A percentile compares a stretch with the other conserved stretches of the same genome.
Conservation (phyloP, 257 asterid genomes). For the Nemophila menziesii region DNA sequence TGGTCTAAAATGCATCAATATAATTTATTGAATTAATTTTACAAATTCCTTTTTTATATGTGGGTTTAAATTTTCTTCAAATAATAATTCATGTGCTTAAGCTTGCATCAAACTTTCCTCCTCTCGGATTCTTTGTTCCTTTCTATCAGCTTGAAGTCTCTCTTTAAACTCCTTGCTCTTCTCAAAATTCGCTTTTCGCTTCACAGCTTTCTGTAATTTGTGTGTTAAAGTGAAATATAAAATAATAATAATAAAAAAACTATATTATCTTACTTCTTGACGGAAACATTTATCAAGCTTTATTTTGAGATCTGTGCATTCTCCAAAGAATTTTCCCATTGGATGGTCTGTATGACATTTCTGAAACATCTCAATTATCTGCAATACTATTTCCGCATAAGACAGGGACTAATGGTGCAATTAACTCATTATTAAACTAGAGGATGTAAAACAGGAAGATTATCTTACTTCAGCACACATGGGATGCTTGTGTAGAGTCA, state of each 20-base stretch:
- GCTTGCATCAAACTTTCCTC: slow-evolving; percentile 11
- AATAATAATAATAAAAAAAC: not conserved
- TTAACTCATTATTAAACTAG: not conserved
- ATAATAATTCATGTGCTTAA: slow-evolving; percentile 3
- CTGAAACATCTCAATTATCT: slow-evolving; percentile 66
- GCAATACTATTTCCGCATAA: slow-evolving; percentile 4
- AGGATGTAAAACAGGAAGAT: not conserved
- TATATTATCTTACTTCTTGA: slow-evolving; percentile 44
- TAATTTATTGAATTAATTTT: too few relatives aligned
- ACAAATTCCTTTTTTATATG: not conserved
- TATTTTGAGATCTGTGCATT: slow-evolving; percentile 61
- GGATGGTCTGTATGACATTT: slow-evolving; percentile 72
- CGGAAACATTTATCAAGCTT: slow-evolving; percentile 69
- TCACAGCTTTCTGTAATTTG: slow-evolving; percentile 59
- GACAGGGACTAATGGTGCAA: too few relatives aligned
- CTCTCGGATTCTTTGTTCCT: slow-evolving; percentile 20
- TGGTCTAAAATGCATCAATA: too few relatives aligned
- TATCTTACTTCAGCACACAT: slow-evolving; percentile 67
- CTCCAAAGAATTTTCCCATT: slow-evolving; percentile 58
- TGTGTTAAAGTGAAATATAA: not conserved
- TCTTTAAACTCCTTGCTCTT: slow-evolving; percentile 59
- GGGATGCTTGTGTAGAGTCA: slow-evolving; percentile 66
- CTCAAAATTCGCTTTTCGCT: slow-evolving; percentile 75
- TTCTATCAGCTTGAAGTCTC: slow-evolving; percentile 31
- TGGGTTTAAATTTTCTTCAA: not conserved